Evolutionary conservation across 2,329 filamentous ascomycete species (phyloP).

Genomic region (Calonectria pteridis): DNA sequence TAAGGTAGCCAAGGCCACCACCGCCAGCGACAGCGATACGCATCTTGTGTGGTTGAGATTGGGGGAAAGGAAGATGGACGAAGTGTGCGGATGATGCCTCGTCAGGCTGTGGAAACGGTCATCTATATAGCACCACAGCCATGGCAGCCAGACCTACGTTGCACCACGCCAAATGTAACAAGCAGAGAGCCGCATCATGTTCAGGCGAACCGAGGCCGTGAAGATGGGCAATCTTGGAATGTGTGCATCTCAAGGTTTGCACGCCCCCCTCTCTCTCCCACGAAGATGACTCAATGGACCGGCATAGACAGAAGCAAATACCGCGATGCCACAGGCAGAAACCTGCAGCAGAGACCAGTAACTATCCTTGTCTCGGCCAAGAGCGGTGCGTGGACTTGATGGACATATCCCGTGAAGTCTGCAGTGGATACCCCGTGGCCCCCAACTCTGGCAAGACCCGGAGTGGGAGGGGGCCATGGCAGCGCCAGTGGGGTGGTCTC

Average conservation of each 20-base stretch:
- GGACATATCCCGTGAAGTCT: slow-evolving; percentile 33
- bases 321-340: slow-evolving; percentile 42
- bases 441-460: slow-evolving; percentile 25
- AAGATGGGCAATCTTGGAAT: slow-evolving; percentile 11
- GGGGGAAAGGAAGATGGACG: background rate
- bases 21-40: slow-evolving; percentile 63
- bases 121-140: slow-evolving; percentile 39
- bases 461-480: background rate
- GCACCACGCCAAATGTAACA: slow-evolving; percentile 19
- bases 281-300: slow-evolving; percentile 30
- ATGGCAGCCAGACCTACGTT: slow-evolving; percentile 10
- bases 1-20: slow-evolving; percentile 58
- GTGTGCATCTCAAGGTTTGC: slow-evolving; percentile 18
- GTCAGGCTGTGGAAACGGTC: slow-evolving; percentile 21
- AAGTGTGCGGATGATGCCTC: slow-evolving; percentile 30
- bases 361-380: slow-evolving; percentile 24
- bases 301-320: slow-evolving; percentile 26
- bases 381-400: slow-evolving; percentile 29
- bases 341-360: slow-evolving; percentile 28
- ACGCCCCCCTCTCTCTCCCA: slow-evolving; percentile 20
- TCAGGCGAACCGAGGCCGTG: slow-evolving; percentile 22
- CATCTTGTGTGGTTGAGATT: slow-evolving; percentile 53
- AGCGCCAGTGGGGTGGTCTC: slow-evolving; percentile 18
- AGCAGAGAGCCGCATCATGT: slow-evolving; percentile 37
- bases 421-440: slow-evolving; percentile 34